Base-by-base conservation (phyloP, 1,284 basidiomycete genomes). In the Austroboletus niveus region DNA sequence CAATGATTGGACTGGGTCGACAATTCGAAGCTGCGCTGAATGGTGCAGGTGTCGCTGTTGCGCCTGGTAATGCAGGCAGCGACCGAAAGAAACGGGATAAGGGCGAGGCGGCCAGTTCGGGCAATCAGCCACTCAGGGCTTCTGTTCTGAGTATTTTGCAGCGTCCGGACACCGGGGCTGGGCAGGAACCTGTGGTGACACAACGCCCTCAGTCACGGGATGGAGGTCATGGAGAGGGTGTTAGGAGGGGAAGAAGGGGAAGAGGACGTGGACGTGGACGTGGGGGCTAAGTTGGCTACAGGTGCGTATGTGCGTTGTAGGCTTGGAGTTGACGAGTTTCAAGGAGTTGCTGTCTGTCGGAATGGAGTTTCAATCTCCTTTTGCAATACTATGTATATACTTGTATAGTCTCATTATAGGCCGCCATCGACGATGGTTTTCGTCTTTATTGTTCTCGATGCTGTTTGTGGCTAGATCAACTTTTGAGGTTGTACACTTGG, bases 11-110 rank as follows among this genome's bases (percentile, higher is more conserved):
- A 1, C 58, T 84, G 11, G 82, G 75, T 1, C 74, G 84, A 22
- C 81, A 84, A 45, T 82, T 87, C 51, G 84, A 85, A 58, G 84
- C 79, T 0, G 84, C 84, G 2, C 68, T 87, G 34, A 85, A 65
- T 52, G 78, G 81, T 3, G 80, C 77, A 0, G 80, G 79, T 3
- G 75, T 80, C 0, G 55, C 40, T 1, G 55, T 68, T 1, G 45
- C 51, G 15, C 60, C 60, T 0, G 32, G 39, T 14, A 35, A 42
- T 22, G 57, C 60, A 54, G 67, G 57, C 35, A 48, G 54, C n/a
- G 68, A 72, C 20, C 68, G 70, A 34, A 72, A 67, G 60, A 65
- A 62, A 46, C 68, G 66, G 57, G 56, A 72, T 36, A 65, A 51
- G 46, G 64, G 56, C 5, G 36, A 9, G 32, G 39, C 32, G 32